Evolutionary conservation across 371 early-diverging fungal genomes (phyloP).

Genomic region (Apophysomyces elegans): DNA sequence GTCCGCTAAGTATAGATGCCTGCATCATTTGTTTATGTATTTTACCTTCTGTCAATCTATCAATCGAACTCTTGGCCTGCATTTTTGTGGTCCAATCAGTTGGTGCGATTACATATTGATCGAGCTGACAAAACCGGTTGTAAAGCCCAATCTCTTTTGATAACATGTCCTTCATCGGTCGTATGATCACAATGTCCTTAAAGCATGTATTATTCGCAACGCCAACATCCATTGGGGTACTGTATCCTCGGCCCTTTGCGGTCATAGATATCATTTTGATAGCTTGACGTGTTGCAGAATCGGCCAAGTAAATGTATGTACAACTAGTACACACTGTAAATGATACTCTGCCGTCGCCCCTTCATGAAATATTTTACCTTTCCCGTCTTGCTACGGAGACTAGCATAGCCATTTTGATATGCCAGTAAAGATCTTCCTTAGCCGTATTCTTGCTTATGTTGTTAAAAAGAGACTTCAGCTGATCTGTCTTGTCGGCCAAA

Average conservation of each 20-base stretch:
- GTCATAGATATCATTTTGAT: slow-evolving; percentile 79
- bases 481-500: slow-evolving; percentile 8
- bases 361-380: slow-evolving; percentile 29
- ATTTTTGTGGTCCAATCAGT: slow-evolving; percentile 58
- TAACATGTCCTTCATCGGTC: slow-evolving; percentile 86
- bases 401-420: slow-evolving; percentile 65
- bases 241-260: slow-evolving; percentile 86
- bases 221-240: slow-evolving; percentile 78
- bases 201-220: slow-evolving; percentile 51
- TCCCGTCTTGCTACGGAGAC: slow-evolving; percentile 40
- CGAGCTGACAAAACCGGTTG: slow-evolving; percentile 59
- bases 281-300: slow-evolving; percentile 81
- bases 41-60: slow-evolving; percentile 69
- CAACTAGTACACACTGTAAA: slow-evolving; percentile 46
- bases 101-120: slow-evolving; percentile 47
- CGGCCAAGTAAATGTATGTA: slow-evolving; percentile 73
- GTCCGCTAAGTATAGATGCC: neutral
- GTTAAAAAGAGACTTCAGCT: slow-evolving; percentile 31
- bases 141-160: slow-evolving; percentile 82
- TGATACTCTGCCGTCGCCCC: neutral
- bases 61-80: slow-evolving; percentile 67
- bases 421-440: slow-evolving; percentile 63
- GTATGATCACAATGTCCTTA: slow-evolving; percentile 57
- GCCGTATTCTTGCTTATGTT: slow-evolving; percentile 55
- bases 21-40: neutral